Base-by-base conservation (phyloP, 2,329 filamentous ascomycete genomes). In the Trichoderma atroviride region DNA sequence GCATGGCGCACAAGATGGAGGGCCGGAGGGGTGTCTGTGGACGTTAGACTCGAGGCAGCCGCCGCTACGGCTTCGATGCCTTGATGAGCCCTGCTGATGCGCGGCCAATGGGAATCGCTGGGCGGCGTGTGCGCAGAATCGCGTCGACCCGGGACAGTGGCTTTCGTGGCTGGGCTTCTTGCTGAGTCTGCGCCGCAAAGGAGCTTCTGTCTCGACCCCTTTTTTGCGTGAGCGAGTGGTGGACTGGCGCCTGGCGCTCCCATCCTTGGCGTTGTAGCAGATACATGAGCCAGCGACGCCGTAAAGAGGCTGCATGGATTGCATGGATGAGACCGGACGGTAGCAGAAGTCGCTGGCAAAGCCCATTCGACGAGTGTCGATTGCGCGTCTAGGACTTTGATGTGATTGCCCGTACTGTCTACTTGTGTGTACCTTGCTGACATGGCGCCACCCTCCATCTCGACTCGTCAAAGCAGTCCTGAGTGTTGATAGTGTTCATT, bases 211-310 rank as follows among this genome's bases (percentile, higher is more conserved):
- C 9, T 50, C 47, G 47, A 50, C 57, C 57, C 57, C 35, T 19
- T 59, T 52, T 29, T 19, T n/a, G 19, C 5, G 16, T 19, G 40
- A 62, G 33, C 35, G 35, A 43, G 50, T 35, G 13, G 47, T 40
- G 33, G 50, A 35, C 33, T 63, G 40, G 40, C 60, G 60, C 47
- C 40, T 50, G 62, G 22, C 37, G 29, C n/a, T 33, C 35, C 27
- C 62, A 57, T 64, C 55, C 47, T 69, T 69, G 61, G 68, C 61
- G 61, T 65, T 69, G 69, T 70, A 68, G 58, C 69, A 68, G 69
- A 70, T 70, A 70, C 69, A 68, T 57, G 64, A 55, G 29, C 11
- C 22, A 27, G 37, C 37, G 11, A 31, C 35, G 35, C 37, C 35
- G 19, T 31, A 24, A 19, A 37, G 27, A 27, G 24, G 16, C 11